A percentile compares a stretch with the other conserved stretches of the same genome.
Conservation (phyloP, 1,284 basidiomycete genomes). For the Apiotrichum siamense region DNA sequence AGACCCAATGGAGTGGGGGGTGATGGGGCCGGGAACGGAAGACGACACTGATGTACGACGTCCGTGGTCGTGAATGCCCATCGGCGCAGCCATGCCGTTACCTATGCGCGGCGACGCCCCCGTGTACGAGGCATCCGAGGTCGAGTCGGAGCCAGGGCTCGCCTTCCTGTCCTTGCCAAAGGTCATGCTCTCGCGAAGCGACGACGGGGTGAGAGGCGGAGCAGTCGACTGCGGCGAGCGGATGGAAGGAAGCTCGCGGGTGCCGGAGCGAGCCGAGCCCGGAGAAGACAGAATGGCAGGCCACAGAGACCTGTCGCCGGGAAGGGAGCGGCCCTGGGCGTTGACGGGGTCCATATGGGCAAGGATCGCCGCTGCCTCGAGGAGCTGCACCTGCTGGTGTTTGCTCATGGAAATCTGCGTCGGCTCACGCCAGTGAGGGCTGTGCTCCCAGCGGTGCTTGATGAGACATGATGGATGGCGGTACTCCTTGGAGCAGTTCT, state of each 20-base stretch:
- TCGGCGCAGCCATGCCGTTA: slow-evolving; percentile 6
- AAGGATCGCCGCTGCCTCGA: slow-evolving; percentile 95
- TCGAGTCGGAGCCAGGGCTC: slow-evolving; percentile 38
- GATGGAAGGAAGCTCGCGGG: slow-evolving; percentile 37
- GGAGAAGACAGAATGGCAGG: slow-evolving; percentile 51
- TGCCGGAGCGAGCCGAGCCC: slow-evolving; percentile 26
- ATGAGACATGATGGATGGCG: slow-evolving; percentile 89
- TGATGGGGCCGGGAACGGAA: slow-evolving; percentile 23
- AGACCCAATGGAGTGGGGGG: slow-evolving; percentile 31
- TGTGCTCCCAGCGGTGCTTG: slow-evolving; percentile 97
- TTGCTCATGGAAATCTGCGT: slow-evolving; percentile 91
- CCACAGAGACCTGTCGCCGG: slow-evolving; percentile 80
- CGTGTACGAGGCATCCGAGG: slow-evolving; percentile 30
- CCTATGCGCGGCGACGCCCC: slow-evolving; percentile 4
- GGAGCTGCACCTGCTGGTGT: slow-evolving; percentile 94
- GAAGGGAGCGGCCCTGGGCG: slow-evolving; percentile 65
- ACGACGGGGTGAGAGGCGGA: slow-evolving; percentile 36
- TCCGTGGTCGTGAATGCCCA: slow-evolving; percentile 13
- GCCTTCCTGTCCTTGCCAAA: slow-evolving; percentile 34
- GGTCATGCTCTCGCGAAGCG: slow-evolving; percentile 27
- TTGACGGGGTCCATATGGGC: slow-evolving; percentile 63
- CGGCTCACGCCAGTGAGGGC: slow-evolving; percentile 93
- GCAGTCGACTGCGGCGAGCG: slow-evolving; percentile 32
- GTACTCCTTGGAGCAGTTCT: slow-evolving; percentile 89
- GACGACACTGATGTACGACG: slow-evolving; percentile 17